phyloP scores from a whole-genome alignment of 192 early-diverging fungal genomes.

The Backusella psychrophila region DNA sequence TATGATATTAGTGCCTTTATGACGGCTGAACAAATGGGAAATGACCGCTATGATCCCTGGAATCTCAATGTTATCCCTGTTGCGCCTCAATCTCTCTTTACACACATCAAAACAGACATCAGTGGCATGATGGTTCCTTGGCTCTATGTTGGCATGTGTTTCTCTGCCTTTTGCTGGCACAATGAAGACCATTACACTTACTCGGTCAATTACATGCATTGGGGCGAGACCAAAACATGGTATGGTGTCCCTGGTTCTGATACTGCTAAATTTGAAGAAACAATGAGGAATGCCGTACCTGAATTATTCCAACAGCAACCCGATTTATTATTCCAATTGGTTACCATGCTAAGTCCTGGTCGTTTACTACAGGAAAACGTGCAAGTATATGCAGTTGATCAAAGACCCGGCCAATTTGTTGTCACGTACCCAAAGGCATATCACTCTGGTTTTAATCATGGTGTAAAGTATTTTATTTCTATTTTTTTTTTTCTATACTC shows the following conservation, averaged over 20 bases:
- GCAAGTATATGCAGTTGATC: conserved; percentile 75
- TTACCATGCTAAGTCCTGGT: conserved; percentile 86
- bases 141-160: conserved; percentile 96
- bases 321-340: conserved; percentile 91
- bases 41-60: conserved; percentile 58
- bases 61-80: conserved; percentile 89
- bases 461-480: conserved; percentile 49
- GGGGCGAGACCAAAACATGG: conserved; percentile 98
- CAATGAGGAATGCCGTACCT: conserved; percentile 76
- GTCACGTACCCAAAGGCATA: conserved; percentile 95
- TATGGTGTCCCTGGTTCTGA: conserved; percentile 87
- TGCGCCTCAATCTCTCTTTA: conserved; percentile 78
- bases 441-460: conserved; percentile 97
- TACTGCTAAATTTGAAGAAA: conserved; percentile 80
- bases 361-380: conserved; percentile 72
- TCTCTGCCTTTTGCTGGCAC: conserved; percentile 98
- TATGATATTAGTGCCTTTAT: conserved; percentile 39
- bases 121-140: conserved; percentile 98
- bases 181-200: conserved; percentile 97
- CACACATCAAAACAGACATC: conserved; percentile 88
- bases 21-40: conserved; percentile 6
- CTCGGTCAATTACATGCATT: conserved; percentile 95
- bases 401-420: conserved; percentile 90
- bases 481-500: not conserved
- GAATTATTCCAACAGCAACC: conserved; percentile 90